A percentile compares a stretch with the other conserved stretches of the same genome.
Conservation (phyloP, 2,329 filamentous ascomycete genomes). For the Penicillium hordei region DNA sequence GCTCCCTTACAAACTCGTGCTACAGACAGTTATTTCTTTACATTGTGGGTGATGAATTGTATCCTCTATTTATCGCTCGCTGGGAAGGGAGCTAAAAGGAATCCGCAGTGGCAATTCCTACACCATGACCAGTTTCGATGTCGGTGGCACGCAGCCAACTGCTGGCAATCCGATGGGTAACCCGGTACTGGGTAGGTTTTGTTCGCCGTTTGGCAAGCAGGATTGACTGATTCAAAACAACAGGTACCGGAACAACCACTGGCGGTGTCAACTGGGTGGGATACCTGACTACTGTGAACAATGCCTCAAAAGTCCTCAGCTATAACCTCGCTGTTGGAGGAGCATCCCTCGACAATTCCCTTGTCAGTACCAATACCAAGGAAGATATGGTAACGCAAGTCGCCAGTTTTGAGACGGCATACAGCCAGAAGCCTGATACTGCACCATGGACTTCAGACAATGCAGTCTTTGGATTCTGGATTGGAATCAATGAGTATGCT, state of each 20-base stretch:
- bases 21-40: constrained; percentile 41
- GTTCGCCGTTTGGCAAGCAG: background rate
- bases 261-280: constrained; percentile 57
- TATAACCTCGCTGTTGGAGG: constrained; percentile 59
- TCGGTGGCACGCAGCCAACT: constrained; percentile 53
- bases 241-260: constrained; percentile 50
- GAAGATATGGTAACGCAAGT: constrained; percentile 52
- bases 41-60: constrained; percentile 35
- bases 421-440: constrained; percentile 31
- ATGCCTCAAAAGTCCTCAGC: constrained; percentile 48
- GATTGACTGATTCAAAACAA: constrained; percentile 17
- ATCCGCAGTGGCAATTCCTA: constrained; percentile 57
- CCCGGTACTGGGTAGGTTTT: constrained; percentile 42
- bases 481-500: constrained; percentile 37
- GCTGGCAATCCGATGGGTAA: constrained; percentile 61
- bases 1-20: constrained; percentile 15
- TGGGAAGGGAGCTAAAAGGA: background rate
- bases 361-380: constrained; percentile 54
- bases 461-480: constrained; percentile 36
- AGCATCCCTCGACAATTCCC: constrained; percentile 53
- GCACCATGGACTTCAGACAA: constrained; percentile 30
- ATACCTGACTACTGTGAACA: constrained; percentile 50
- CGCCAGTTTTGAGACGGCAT: constrained; percentile 45
- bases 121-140: constrained; percentile 60
- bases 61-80: too few relatives aligned